These are phyloP conservation scores for Vitis hybrid DNA, from an alignment of 177 flowering plant genomes.

Conservation along the genomic window DNA sequence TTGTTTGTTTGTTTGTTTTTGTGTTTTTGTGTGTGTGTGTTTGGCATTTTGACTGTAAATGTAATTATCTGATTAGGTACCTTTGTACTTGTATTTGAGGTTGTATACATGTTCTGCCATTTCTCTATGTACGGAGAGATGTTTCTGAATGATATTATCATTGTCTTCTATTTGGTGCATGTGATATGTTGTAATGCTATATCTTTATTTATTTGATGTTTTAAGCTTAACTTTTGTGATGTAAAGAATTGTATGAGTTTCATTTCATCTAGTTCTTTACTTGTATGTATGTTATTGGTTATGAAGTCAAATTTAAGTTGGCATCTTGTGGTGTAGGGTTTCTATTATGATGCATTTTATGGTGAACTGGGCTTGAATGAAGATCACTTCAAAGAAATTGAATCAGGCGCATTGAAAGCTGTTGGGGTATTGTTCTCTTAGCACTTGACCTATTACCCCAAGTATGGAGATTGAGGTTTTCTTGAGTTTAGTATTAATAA, in stretches of 20 bases:
- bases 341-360: conserved; percentile 96
- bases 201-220: conserved; percentile 1
- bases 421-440: conserved; percentile 50
- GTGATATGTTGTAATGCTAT: too few species aligned
- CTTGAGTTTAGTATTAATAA: neutral
- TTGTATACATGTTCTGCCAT: too few species aligned
- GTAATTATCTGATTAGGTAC: too few species aligned
- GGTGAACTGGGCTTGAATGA: conserved; percentile 92
- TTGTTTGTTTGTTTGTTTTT: neutral
- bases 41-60: too few species aligned
- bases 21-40: too few species aligned
- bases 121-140: too few species aligned
- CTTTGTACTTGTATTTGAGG: too few species aligned
- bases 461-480: neutral
- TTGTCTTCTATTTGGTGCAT: too few species aligned
- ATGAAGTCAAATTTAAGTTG: neutral
- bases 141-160: too few species aligned
- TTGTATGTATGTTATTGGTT: neutral
- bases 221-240: too few species aligned
- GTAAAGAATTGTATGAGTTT: neutral
- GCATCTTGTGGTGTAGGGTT: conserved; percentile 57
- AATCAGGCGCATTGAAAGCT: conserved; percentile 70
- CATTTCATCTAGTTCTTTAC: neutral
- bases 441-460: neutral
- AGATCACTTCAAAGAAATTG: conserved; percentile 78